A percentile compares a stretch with the other conserved stretches of the same genome.
phyloP scores from a whole-genome alignment of 2,329 filamentous ascomycete genomes.

The Trichophyton schoenleinii region DNA sequence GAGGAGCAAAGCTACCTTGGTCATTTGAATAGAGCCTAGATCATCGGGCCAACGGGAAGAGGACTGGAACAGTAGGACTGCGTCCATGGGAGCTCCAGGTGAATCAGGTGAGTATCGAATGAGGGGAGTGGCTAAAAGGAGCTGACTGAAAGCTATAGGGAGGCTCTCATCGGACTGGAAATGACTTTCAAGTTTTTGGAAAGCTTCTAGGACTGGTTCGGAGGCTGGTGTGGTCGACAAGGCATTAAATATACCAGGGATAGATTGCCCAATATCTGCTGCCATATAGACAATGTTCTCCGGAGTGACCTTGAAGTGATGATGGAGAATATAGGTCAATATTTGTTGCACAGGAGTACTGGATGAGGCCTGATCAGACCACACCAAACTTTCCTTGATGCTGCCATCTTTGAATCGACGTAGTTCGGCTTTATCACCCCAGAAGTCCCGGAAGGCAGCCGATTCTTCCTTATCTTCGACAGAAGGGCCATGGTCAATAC shows the following conservation, averaged over 20 bases:
- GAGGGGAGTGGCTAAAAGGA: conserved; percentile 59
- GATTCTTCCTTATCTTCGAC: conserved; percentile 78
- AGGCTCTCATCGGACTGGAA: conserved; percentile 68
- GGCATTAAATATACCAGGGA: conserved; percentile 21
- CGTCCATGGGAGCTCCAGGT: conserved; percentile 49
- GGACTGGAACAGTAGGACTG: conserved; percentile 82
- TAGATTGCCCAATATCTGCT: conserved; percentile 35
- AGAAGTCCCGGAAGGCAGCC: conserved; percentile 73
- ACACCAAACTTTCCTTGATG: conserved; percentile 84
- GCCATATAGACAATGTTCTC: conserved; percentile 43
- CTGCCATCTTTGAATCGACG: conserved; percentile 90
- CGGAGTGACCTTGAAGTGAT: conserved; percentile 50
- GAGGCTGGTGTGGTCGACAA: conserved; percentile 39
- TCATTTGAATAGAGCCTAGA: conserved; percentile 76
- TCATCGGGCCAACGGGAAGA: conserved; percentile 92
- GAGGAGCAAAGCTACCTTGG: conserved; percentile 76
- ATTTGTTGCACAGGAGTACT: conserved; percentile 67
- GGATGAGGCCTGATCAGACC: conserved; percentile 52
- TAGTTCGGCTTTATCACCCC: conserved; percentile 87
- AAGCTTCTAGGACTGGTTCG: conserved; percentile 55
- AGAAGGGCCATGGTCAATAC: conserved; percentile 76
- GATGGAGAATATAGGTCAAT: conserved; percentile 54
- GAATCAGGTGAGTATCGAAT: conserved; percentile 55
- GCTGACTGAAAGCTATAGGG: conserved; percentile 71
- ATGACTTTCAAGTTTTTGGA: conserved; percentile 61